Conservation (phyloP, 129 eudicot species). For the Solidago caesia region DNA sequence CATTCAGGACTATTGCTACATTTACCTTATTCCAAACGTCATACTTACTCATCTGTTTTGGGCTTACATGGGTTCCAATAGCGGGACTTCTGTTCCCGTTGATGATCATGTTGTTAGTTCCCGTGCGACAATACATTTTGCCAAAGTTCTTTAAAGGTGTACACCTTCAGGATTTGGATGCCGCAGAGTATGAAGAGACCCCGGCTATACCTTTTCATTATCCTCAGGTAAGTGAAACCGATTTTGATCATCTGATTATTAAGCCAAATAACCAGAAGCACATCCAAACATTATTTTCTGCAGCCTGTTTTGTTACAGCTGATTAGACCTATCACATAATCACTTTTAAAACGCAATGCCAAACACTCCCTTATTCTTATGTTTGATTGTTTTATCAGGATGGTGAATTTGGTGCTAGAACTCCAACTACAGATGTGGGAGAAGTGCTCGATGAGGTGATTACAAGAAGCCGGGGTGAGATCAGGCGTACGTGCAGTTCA, state of each 20-base stretch:
- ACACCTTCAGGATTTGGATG: conserved; percentile 95
- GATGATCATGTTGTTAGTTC: conserved; percentile 94
- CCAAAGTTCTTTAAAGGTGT: conserved; percentile 95
- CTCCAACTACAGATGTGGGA: conserved; percentile 48
- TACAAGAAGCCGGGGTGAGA: conserved; percentile 92
- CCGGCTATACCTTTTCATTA: conserved; percentile 76
- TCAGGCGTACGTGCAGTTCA: conserved; percentile 71
- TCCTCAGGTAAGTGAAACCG: conserved; percentile 37
- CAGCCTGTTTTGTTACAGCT: too few species aligned
- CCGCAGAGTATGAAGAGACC: conserved; percentile 91
- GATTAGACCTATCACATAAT: too few species aligned
- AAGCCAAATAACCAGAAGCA: too few species aligned
- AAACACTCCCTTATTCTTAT: background rate
- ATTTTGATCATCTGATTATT: too few species aligned
- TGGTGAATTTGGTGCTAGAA: conserved; percentile 58
- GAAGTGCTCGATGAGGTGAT: conserved; percentile 79
- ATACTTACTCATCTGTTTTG: conserved; percentile 79
- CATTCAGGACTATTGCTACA: conserved; percentile 68
- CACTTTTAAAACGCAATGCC: background rate
- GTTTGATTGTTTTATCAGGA: conserved; percentile 40
- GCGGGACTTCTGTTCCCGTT: conserved; percentile 93
- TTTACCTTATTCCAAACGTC: conserved; percentile 81
- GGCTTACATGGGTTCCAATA: conserved; percentile 91
- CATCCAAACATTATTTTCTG: too few species aligned
- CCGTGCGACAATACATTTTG: conserved; percentile 80